Evolutionary conservation across 345 rosid species (phyloP).

Genomic region (Salix suchowensis): DNA sequence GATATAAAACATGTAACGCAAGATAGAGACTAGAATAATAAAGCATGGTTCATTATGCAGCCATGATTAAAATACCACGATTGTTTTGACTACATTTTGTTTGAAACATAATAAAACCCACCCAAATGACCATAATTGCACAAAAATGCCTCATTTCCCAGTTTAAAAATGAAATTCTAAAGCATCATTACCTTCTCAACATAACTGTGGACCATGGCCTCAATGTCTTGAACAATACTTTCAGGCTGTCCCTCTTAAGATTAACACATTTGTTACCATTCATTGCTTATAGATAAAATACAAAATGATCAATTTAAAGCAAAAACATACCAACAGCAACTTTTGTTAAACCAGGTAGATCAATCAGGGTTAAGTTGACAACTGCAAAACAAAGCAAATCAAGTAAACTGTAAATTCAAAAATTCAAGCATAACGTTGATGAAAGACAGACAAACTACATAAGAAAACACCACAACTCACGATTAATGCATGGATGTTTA

Average conservation of each 20-base stretch:
- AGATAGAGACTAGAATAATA: neutral
- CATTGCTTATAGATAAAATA: neutral
- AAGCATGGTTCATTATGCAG: neutral
- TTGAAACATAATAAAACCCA: neutral
- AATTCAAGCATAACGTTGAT: neutral
- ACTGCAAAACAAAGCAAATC: conserved; percentile 42
- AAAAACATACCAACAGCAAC: conserved; percentile 74
- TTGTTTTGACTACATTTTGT: neutral
- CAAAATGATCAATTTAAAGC: neutral
- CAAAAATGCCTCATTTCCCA: neutral
- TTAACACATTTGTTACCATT: conserved; percentile 13
- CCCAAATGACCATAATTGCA: neutral
- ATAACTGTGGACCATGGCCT: conserved; percentile 80
- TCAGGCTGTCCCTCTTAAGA: conserved; percentile 93
- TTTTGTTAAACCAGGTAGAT: conserved; percentile 93
- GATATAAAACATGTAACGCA: neutral
- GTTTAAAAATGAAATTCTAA: neutral
- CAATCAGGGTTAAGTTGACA: conserved; percentile 89
- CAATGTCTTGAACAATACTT: conserved; percentile 75
- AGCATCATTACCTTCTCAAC: conserved; percentile 71
- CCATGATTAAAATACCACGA: neutral
- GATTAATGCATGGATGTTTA: neutral
- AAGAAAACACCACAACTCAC: neutral
- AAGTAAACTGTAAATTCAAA: neutral
- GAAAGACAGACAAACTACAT: neutral